phyloP scores from a whole-genome alignment of 225 moss, liverwort and hornwort species.

The Pleurozium schreberi region DNA sequence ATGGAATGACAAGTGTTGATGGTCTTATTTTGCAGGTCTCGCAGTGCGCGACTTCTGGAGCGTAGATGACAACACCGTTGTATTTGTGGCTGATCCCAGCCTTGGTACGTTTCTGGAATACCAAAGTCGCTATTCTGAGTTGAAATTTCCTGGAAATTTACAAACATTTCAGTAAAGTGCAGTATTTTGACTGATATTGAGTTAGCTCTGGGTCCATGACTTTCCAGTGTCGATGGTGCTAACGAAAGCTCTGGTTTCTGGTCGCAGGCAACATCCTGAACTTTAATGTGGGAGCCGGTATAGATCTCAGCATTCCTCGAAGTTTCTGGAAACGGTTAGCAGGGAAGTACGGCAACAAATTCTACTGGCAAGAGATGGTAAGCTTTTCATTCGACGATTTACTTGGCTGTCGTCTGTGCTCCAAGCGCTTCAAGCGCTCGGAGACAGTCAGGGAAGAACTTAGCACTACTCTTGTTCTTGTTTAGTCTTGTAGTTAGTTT shows the following conservation, averaged over 20 bases:
- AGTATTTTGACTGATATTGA: neutral
- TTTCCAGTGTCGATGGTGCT: neutral
- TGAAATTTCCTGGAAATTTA: neutral
- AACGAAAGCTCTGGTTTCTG: neutral
- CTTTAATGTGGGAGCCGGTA: conserved; percentile 86
- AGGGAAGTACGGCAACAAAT: conserved; percentile 93
- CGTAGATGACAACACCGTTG: conserved; percentile 93
- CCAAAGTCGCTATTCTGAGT: neutral
- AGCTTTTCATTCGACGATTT: neutral
- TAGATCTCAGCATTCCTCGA: conserved; percentile 88
- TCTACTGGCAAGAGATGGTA: conserved; percentile 93
- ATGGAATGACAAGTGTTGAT: neutral
- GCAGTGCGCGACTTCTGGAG: conserved; percentile 83
- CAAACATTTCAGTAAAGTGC: neutral
- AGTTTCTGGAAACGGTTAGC: conserved; percentile 93
- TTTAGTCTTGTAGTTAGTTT: neutral
- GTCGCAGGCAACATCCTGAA: conserved; percentile 82
- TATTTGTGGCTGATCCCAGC: conserved; percentile 97
- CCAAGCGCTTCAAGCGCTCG: neutral
- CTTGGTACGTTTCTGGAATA: conserved; percentile 36
- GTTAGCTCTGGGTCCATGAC: neutral
- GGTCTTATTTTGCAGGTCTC: conserved; percentile 42
- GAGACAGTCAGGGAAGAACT: neutral
- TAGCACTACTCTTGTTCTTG: neutral
- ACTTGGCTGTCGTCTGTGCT: neutral